A percentile compares a stretch with the other conserved stretches of the same genome.
Evolutionary conservation across 164 flowering plant genomes (phyloP).

Genomic region (Brasenia schreberi): DNA sequence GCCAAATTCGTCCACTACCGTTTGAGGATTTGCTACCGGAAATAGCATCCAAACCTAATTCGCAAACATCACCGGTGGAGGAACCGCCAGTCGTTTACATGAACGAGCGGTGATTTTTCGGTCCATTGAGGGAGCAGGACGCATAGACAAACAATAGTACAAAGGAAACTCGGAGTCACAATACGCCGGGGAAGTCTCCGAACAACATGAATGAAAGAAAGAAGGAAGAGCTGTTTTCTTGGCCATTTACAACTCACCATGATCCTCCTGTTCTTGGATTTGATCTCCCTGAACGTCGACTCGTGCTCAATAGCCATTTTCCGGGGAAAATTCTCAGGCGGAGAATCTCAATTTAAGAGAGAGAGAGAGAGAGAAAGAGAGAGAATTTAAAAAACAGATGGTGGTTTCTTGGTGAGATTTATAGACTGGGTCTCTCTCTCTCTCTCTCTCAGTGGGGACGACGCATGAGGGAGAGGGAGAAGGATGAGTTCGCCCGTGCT

Average conservation of each 20-base stretch:
- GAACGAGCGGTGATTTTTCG: too few relatives aligned
- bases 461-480: constrained; percentile 7
- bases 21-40: too few relatives aligned
- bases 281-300: constrained; percentile 46
- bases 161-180: too few relatives aligned
- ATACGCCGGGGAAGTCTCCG: too few relatives aligned
- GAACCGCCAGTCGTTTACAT: too few relatives aligned
- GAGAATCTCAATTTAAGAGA: not conserved
- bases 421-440: constrained; percentile 1
- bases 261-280: constrained; percentile 65
- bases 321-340: constrained; percentile 1
- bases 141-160: too few relatives aligned
- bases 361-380: not conserved
- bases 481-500: constrained; percentile 29
- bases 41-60: too few relatives aligned
- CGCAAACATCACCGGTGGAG: too few relatives aligned
- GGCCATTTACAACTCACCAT: constrained; percentile 28
- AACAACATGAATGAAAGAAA: too few relatives aligned
- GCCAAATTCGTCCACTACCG: too few relatives aligned
- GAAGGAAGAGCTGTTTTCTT: too few relatives aligned
- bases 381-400: constrained; percentile 4
- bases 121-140: too few relatives aligned
- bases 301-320: constrained; percentile 91
- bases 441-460: constrained; percentile 16
- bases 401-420: constrained; percentile 5